These are phyloP conservation scores for Dendrobium officinale DNA, from an alignment of 106 monocot genomes.

Conservation along the genomic window DNA sequence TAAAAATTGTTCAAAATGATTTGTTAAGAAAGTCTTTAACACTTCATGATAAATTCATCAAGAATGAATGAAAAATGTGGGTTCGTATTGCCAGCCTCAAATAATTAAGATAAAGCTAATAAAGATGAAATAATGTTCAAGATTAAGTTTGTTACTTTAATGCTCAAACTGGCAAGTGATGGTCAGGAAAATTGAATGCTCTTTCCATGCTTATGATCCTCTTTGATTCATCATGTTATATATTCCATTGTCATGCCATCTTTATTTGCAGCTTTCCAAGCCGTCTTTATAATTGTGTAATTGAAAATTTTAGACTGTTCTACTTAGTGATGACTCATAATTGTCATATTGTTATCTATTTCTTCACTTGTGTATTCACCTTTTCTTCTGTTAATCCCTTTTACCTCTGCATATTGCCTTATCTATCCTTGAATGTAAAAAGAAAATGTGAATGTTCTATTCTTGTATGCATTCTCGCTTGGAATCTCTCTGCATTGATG, in stretches of 20 bases:
- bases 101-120: too few species aligned
- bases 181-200: not conserved
- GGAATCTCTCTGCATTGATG: too few species aligned
- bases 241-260: not conserved
- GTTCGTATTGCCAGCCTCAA: too few species aligned
- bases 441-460: not conserved
- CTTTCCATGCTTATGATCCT: not conserved
- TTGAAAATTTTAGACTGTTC: not conserved
- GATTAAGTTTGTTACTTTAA: not conserved
- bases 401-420: not conserved
- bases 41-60: too few species aligned
- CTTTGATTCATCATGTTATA: not conserved
- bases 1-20: too few species aligned
- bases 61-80: too few species aligned
- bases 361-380: not conserved
- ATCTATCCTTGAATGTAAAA: not conserved
- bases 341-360: not conserved
- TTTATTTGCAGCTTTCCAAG: not conserved
- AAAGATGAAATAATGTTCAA: not conserved
- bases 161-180: not conserved
- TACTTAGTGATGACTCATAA: not conserved
- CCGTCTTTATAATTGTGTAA: not conserved
- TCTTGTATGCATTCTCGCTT: not conserved
- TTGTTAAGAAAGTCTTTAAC: too few species aligned
- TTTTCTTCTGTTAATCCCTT: not conserved